phyloP scores from a whole-genome alignment of 345 rosid species.

The Hypericum androsaemum region DNA sequence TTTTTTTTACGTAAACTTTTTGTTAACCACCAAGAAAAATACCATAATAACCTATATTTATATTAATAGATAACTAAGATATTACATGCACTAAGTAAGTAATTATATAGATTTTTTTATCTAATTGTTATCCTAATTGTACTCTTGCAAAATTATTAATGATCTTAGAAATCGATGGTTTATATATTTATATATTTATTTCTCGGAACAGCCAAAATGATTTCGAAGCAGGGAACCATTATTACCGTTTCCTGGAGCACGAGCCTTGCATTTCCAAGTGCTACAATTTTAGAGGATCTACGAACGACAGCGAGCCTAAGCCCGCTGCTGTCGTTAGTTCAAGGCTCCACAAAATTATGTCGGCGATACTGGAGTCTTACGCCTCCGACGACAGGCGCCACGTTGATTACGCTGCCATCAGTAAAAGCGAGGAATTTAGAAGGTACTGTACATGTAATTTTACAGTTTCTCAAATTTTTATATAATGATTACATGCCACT shows the following conservation, averaged over 20 bases:
- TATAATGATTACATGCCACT: neutral
- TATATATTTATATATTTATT: neutral
- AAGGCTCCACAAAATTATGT: conserved; percentile 57
- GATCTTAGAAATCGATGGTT: too few species aligned
- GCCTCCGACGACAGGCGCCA: conserved; percentile 55
- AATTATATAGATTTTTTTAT: neutral
- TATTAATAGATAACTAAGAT: too few species aligned
- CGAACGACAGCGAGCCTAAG: conserved; percentile 54
- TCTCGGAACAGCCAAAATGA: conserved; percentile 45
- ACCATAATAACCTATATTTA: too few species aligned
- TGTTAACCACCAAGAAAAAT: too few species aligned
- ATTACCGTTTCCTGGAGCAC: conserved; percentile 80
- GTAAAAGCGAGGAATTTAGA: conserved; percentile 68
- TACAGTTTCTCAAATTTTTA: too few species aligned
- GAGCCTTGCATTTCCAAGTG: conserved; percentile 56
- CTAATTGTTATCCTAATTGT: neutral
- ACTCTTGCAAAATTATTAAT: neutral
- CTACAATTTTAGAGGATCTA: conserved; percentile 50
- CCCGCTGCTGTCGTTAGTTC: conserved; percentile 35
- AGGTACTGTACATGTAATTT: conserved; percentile 29
- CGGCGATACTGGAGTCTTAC: conserved; percentile 64
- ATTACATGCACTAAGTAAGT: too few species aligned
- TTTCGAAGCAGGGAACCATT: conserved; percentile 76
- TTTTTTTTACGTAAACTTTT: too few species aligned
- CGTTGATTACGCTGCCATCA: conserved; percentile 55